These are phyloP conservation scores for Cyclotella cryptica DNA, from an alignment of 108 stramenopile genomes.

Conservation along the genomic window DNA sequence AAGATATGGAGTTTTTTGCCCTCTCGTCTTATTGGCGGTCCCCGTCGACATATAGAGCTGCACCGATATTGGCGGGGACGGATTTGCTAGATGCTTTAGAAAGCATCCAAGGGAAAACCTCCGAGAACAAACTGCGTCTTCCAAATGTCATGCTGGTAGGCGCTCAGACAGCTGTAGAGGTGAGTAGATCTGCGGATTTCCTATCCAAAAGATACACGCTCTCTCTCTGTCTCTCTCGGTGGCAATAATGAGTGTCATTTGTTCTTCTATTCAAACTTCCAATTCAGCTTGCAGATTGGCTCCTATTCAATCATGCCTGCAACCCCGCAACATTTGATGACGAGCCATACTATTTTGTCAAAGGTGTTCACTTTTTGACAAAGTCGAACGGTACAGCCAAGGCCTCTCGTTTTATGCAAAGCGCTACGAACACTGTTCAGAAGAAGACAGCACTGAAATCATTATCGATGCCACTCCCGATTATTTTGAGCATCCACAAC, in stretches of 20 bases:
- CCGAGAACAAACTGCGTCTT: not conserved
- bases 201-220: too few relatives aligned
- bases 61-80: slow-evolving; percentile 15
- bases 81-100: not conserved
- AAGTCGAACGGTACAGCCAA: slow-evolving; percentile 25
- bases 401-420: slow-evolving; percentile 47
- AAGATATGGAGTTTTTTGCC: slow-evolving; percentile 21
- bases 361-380: slow-evolving; percentile 56
- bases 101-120: not conserved
- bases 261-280: not conserved
- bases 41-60: not conserved
- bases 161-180: slow-evolving; percentile 35
- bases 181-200: not conserved
- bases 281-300: slow-evolving; percentile 40
- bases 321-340: slow-evolving; percentile 31
- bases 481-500: slow-evolving; percentile 16
- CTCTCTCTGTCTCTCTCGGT: too few relatives aligned
- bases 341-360: slow-evolving; percentile 34
- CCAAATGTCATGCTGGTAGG: slow-evolving; percentile 49
- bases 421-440: slow-evolving; percentile 30
- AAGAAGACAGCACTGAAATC: not conserved
- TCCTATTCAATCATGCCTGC: slow-evolving; percentile 26
- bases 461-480: slow-evolving; percentile 35
- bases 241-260: too few relatives aligned
- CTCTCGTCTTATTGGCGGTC: not conserved